Evolutionary conservation across 148 eudicot genomes (phyloP), one percentile per base, ranked within the genome.

Genomic region (Rhododendron molle): DNA sequence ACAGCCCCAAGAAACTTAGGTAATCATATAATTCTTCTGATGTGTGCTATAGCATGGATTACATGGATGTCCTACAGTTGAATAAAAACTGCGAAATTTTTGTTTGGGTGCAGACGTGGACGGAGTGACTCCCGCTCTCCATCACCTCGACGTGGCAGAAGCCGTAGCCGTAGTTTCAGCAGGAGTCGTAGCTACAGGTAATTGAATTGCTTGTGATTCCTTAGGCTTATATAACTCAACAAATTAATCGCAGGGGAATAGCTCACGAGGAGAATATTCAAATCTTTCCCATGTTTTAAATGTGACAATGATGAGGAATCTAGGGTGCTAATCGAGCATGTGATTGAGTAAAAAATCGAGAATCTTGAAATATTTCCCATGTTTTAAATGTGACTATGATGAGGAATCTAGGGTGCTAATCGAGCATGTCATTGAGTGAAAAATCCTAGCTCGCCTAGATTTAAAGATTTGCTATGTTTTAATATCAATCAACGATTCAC

Each of bases 111-210:
- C 80, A 87, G 89, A 83, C 93, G 95, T 62, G 96, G 92, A 38
- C 85, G 92, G 83, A 93, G 93, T 84, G 89, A 86, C 84, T 93
- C 96, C 2, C 88, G 92, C 28, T 91, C 96, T 52, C 91, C 89
- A 21, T 90, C 96, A 69, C 92, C 94, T 88, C 91, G 91, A 12
- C 89, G 89, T 72, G 92, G 89, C 30, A 89, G 91, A 84, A 91
- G 91, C 83, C 86, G 87, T 3, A 81, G 83, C 71, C 94, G 90
- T 47, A 92, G 94, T 87, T 85, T 91, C 73, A 93, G 94, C 87
- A 91, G 94, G 74, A 91, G 96, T 83, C 92, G 93, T n/a, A 93
- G 96, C 89, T 92, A 93, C 90, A 93, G 94, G 94, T 93, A 26
- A 71, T 84, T 32, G 28, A 74, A 67, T 49, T 26, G 72, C 12